Evolutionary conservation across 495 filamentous ascomycete genomes (phyloP), one percentile per base, ranked within the genome.

Genomic region (Achaetomiella virescens): DNA sequence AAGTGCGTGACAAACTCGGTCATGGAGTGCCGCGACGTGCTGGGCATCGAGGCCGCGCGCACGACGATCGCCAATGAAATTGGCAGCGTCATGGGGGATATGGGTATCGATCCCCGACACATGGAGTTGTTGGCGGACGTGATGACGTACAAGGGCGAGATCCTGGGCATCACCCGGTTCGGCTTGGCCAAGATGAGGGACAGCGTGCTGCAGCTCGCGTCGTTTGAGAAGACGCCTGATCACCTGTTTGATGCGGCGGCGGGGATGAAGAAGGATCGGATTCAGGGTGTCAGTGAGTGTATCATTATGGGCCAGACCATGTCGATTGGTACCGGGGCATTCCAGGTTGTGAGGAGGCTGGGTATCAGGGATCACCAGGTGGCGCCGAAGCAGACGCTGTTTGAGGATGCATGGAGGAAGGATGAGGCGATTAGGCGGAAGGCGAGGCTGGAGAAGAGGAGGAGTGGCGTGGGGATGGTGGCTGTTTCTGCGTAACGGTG

Each of bases 121-220:
- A 97, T 98, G 91, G 88, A 97, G 68, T 82, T 98, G 8, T 81
- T 98, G 15, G 92, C 93, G n/a, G 95, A 98, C 56, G 90, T 97
- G 35, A 98, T 98, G 93, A 98, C 93, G 6, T 97, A 92, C 79
- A 96, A 95, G 72, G 93, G 93, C 45, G 92, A 97, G 59, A 88
- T 97, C 0, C 81, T 96, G n/a, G 93, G 93, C 35, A 98, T 98
- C 66, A 98, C 93, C 9, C 86, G 93, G 22, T 97, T 97, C 70
- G 93, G 93, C 48, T 78, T 98, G 38, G 84, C 90, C 47, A 98
- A 98, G 79, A 98, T 96, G 91, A 80, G 93, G 49, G 95, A 98
- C 69, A 87, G 82, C 22, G 92, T 97, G 37, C 73, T 98, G 45
- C 95, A 97, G 70, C 84, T 97, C 1, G 93, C 93, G 0, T 95